A percentile compares a stretch with the other conserved stretches of the same genome.
Conservation (phyloP, 805 yeast genomes). For the Candida corydali region DNA sequence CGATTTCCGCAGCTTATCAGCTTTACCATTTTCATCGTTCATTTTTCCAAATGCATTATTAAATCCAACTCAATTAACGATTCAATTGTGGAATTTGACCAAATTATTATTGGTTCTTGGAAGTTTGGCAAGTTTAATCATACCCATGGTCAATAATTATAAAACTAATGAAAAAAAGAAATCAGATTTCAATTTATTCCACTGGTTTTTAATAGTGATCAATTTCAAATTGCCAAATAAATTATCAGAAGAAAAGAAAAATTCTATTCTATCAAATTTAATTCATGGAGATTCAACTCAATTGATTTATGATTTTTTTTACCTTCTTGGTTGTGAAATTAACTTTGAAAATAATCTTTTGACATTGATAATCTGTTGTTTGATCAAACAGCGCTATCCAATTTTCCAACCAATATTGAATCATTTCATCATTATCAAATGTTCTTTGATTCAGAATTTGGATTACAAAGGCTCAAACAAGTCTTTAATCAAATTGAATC, state of each 20-base stretch:
- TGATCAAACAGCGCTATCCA: conserved; percentile 21
- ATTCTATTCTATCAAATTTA: conserved; percentile 14
- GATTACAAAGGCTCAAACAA: conserved; percentile 24
- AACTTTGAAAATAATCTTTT: conserved; percentile 33
- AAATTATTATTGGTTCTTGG: conserved; percentile 21
- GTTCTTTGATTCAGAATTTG: conserved; percentile 23
- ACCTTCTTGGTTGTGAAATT: conserved; percentile 24
- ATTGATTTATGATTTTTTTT: conserved; percentile 23
- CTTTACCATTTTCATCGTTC: conserved; percentile 34
- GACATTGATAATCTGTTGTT: conserved; percentile 23
- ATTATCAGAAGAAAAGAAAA: conserved; percentile 12
- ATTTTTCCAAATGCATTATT: conserved; percentile 17
- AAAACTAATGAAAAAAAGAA: neutral
- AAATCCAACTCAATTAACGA: conserved; percentile 19
- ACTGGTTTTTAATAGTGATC: conserved; percentile 23
- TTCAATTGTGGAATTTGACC: conserved; percentile 18
- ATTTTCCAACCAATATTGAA: conserved; percentile 16
- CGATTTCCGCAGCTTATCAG: conserved; percentile 44
- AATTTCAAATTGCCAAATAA: conserved; percentile 27
- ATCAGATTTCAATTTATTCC: conserved; percentile 4
- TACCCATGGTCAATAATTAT: neutral
- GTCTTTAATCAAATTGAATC: conserved; percentile 18
- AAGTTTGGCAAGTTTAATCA: conserved; percentile 13
- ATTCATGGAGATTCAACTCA: conserved; percentile 5
- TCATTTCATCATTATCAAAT: conserved; percentile 22